These are phyloP conservation scores for Dictyostelium discoideum DNA, from an alignment of 78 protist species.

Conservation along the genomic window dicty_2.7 NC_007090.3:5041501-5042000, in stretches of 20 bases:
- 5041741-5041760: conserved; percentile 82
- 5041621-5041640: conserved; percentile 69
- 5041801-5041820: conserved; percentile 82
- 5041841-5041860: neutral
- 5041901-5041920: neutral
- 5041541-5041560: neutral
- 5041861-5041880: conserved; percentile 46
- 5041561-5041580: conserved; percentile 32
- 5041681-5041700: conserved; percentile 48
- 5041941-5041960: conserved; percentile 84
- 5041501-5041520: conserved; percentile 60
- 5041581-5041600: conserved; percentile 70
- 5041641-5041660: neutral
- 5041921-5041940: neutral
- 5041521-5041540: conserved; percentile 39
- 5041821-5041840: conserved; percentile 63
- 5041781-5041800: conserved; percentile 82
- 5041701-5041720: conserved; percentile 2
- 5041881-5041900: neutral
- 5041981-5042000: conserved; percentile 81
- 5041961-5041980: conserved; percentile 77
- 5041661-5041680: neutral
- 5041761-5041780: conserved; percentile 53
- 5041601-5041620: conserved; percentile 3
- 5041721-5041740: neutral